phyloP scores from a whole-genome alignment of 2,329 filamentous ascomycete species.

The Talaromyces sp. region DNA sequence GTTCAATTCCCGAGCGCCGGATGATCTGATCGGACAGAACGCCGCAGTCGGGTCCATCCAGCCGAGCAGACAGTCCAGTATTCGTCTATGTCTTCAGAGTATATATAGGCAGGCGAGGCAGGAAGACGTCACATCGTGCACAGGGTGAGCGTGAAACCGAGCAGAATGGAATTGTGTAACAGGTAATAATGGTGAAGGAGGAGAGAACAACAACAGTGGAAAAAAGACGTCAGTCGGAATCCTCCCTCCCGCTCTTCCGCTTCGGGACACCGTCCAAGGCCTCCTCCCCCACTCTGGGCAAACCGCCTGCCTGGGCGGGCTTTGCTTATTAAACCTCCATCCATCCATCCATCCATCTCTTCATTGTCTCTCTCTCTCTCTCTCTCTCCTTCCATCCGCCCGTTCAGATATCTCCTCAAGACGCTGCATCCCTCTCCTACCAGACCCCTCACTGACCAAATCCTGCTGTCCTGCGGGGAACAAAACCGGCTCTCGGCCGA shows the following conservation, averaged over 20 bases:
- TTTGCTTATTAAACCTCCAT: neutral
- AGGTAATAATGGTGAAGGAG: neutral
- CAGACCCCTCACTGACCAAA: neutral
- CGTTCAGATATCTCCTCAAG: neutral
- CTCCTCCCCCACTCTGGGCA: neutral
- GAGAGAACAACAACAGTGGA: neutral
- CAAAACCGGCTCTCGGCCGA: neutral
- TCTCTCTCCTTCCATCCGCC: neutral
- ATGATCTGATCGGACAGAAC: neutral
- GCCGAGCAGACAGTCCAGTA: too few relatives aligned
- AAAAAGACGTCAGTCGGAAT: neutral
- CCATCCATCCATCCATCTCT: neutral
- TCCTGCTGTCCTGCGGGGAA: neutral
- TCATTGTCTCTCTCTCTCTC: neutral
- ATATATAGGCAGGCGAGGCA: neutral
- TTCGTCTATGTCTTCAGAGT: neutral
- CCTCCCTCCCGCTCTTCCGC: neutral
- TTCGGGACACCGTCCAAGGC: conserved; percentile 10
- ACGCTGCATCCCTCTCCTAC: neutral
- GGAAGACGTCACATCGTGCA: neutral
- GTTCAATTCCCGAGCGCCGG: neutral
- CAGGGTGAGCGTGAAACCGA: neutral
- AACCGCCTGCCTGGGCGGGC: neutral
- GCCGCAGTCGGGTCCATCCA: neutral
- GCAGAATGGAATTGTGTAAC: neutral